Conservation (phyloP, 1,284 basidiomycete species). For the Microbotryum saponariae region DNA sequence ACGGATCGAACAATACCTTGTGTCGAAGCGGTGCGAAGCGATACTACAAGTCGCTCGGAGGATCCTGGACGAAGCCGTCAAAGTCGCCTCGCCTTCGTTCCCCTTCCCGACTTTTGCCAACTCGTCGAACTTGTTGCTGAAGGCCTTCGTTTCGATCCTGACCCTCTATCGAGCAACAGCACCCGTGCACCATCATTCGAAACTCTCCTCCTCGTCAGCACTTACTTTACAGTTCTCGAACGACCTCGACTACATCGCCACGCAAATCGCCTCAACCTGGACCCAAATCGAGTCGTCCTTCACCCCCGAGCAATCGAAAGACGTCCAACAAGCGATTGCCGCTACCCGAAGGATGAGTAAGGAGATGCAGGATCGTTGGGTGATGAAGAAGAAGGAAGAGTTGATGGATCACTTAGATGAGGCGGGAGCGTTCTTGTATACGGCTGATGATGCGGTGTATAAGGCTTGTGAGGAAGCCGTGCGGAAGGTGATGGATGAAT, state of each 20-base stretch:
- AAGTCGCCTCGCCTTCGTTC: slow-evolving; percentile 32
- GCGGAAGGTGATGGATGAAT: slow-evolving; percentile 57
- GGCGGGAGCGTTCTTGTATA: slow-evolving; percentile 63
- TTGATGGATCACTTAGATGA: slow-evolving; percentile 52
- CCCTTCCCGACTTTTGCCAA: slow-evolving; percentile 23
- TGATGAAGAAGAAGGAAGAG: slow-evolving; percentile 47
- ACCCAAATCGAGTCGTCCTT: not conserved
- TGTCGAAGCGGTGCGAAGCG: slow-evolving; percentile 43
- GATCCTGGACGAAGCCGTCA: slow-evolving; percentile 33
- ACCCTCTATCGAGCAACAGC: slow-evolving; percentile 76
- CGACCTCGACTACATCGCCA: slow-evolving; percentile 64
- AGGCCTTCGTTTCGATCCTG: slow-evolving; percentile 58
- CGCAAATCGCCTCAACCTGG: slow-evolving; percentile 31
- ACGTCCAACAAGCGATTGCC: slow-evolving; percentile 19
- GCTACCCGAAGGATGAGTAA: slow-evolving; percentile 20
- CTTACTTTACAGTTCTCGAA: slow-evolving; percentile 74
- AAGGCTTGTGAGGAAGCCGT: slow-evolving; percentile 68
- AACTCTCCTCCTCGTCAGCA: slow-evolving; percentile 52
- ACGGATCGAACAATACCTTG: slow-evolving; percentile 36
- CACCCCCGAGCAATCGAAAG: slow-evolving; percentile 1
- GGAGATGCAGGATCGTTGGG: slow-evolving; percentile 15
- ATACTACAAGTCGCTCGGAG: slow-evolving; percentile 56
- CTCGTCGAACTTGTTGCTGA: slow-evolving; percentile 43
- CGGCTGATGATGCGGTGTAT: slow-evolving; percentile 65
- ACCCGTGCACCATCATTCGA: slow-evolving; percentile 57